phyloP scores from a whole-genome alignment of 2,329 filamentous ascomycete species.

The Byssothecium circinans region DNA sequence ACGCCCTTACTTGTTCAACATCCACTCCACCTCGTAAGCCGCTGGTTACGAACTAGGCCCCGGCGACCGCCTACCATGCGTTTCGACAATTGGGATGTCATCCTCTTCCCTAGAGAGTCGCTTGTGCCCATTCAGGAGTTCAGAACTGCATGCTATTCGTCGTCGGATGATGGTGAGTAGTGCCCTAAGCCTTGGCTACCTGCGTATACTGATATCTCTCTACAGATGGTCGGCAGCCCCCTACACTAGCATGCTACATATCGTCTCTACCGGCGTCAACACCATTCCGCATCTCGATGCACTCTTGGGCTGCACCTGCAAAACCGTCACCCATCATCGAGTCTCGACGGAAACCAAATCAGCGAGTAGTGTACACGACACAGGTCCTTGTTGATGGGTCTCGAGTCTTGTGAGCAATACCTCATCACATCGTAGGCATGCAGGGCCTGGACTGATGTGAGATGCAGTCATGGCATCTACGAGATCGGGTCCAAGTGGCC shows the following conservation, averaged over 20 bases:
- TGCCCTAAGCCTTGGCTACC: not conserved
- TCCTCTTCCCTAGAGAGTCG: constrained; percentile 70
- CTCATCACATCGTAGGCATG: constrained; percentile 16
- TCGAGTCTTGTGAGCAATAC: constrained; percentile 32
- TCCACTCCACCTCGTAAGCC: constrained; percentile 16
- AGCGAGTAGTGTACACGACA: constrained; percentile 30
- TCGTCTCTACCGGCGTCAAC: constrained; percentile 25
- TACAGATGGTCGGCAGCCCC: constrained; percentile 31
- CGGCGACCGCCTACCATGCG: constrained; percentile 62
- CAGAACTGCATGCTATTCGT: constrained; percentile 73
- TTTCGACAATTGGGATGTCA: constrained; percentile 83
- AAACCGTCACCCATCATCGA: constrained; percentile 34
- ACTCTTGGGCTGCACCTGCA: constrained; percentile 33
- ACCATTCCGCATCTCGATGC: constrained; percentile 40
- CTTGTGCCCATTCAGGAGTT: constrained; percentile 80
- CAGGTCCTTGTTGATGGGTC: constrained; percentile 34
- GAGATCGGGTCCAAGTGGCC: constrained; percentile 32
- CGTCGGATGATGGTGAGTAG: constrained; percentile 49
- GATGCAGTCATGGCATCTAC: constrained; percentile 30
- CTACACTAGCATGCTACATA: constrained; percentile 37
- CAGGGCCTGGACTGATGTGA: constrained; percentile 16
- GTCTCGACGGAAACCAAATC: constrained; percentile 21
- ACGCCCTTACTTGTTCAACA: constrained; percentile 8
- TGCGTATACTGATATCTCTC: not conserved
- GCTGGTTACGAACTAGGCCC: constrained; percentile 19